Conservation (phyloP, 768 basidiomycete species). For the Auricularia cornea region DNA sequence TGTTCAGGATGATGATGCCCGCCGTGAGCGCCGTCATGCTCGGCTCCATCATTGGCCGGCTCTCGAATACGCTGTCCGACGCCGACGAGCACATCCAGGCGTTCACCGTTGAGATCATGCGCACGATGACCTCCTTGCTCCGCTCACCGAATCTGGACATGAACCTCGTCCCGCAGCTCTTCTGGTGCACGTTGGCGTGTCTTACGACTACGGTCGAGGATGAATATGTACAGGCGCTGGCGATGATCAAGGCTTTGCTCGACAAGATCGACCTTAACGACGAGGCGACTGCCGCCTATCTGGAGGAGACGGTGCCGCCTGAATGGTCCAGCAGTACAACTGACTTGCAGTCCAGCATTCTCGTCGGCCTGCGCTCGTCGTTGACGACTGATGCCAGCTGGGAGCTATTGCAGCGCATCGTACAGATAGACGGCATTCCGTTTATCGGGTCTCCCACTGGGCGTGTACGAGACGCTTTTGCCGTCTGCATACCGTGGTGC, state of each 20-base stretch:
- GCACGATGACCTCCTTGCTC: conserved; percentile 60
- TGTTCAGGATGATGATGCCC: conserved; percentile 77
- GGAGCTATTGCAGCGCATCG: conserved; percentile 53
- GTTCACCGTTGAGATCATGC: conserved; percentile 76
- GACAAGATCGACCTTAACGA: conserved; percentile 66
- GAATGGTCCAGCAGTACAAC: conserved; percentile 58
- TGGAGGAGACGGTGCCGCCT: conserved; percentile 57
- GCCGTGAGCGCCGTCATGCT: conserved; percentile 62
- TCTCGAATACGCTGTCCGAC: conserved; percentile 77
- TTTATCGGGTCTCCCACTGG: conserved; percentile 65
- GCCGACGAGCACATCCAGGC: conserved; percentile 68
- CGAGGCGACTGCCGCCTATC: conserved; percentile 51
- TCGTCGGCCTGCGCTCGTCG: conserved; percentile 76
- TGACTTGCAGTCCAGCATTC: conserved; percentile 59
- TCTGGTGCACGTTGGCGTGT: conserved; percentile 79
- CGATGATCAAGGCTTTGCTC: conserved; percentile 57
- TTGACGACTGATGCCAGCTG: conserved; percentile 59
- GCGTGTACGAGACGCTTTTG: conserved; percentile 75
- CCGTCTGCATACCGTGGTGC: conserved; percentile 81
- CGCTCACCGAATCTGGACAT: conserved; percentile 48
- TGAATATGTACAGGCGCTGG: conserved; percentile 65
- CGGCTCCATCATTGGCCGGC: conserved; percentile 68
- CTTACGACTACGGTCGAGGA: conserved; percentile 74
- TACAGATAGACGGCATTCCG: conserved; percentile 49
- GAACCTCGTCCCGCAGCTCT: conserved; percentile 67